A percentile compares a stretch with the other conserved stretches of the same genome.
Conservation (phyloP, 352 stramenopile species). For the Poterioochromonas sp. region DNA sequence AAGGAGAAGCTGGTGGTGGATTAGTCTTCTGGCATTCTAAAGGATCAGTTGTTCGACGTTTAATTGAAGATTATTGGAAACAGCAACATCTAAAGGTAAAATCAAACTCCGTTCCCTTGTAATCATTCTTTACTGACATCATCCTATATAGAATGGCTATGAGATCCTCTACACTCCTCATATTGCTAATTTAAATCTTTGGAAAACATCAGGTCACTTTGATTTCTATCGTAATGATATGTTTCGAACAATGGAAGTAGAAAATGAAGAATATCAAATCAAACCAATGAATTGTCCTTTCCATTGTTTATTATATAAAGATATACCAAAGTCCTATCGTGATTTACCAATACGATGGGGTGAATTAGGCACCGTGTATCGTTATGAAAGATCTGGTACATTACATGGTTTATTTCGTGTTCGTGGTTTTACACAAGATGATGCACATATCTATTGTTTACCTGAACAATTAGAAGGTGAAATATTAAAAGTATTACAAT, state of each 20-base stretch:
- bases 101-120: slow-evolving; percentile 54
- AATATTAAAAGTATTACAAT: slow-evolving; percentile 80
- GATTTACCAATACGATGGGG: slow-evolving; percentile 84
- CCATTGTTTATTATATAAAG: slow-evolving; percentile 92
- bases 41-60: slow-evolving; percentile 55
- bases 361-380: slow-evolving; percentile 65
- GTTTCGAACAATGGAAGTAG: slow-evolving; percentile 76
- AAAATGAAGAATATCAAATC: slow-evolving; percentile 85
- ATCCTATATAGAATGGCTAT: slow-evolving; percentile 79
- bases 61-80: slow-evolving; percentile 77
- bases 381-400: slow-evolving; percentile 85
- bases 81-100: slow-evolving; percentile 61
- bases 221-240: slow-evolving; percentile 92
- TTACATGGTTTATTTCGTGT: slow-evolving; percentile 91
- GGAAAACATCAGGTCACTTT: slow-evolving; percentile 90
- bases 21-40: slow-evolving; percentile 75
- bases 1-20: slow-evolving; percentile 58
- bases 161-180: slow-evolving; percentile 91
- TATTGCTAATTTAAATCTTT: slow-evolving; percentile 94
- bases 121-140: slow-evolving; percentile 32
- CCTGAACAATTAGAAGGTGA: slow-evolving; percentile 87
- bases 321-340: slow-evolving; percentile 85
- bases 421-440: slow-evolving; percentile 94
- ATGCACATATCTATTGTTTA: slow-evolving; percentile 95
- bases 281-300: slow-evolving; percentile 98